These are phyloP conservation scores for Omphalotus olearius DNA, from an alignment of 1,284 basidiomycete genomes.

Conservation along the genomic window DNA sequence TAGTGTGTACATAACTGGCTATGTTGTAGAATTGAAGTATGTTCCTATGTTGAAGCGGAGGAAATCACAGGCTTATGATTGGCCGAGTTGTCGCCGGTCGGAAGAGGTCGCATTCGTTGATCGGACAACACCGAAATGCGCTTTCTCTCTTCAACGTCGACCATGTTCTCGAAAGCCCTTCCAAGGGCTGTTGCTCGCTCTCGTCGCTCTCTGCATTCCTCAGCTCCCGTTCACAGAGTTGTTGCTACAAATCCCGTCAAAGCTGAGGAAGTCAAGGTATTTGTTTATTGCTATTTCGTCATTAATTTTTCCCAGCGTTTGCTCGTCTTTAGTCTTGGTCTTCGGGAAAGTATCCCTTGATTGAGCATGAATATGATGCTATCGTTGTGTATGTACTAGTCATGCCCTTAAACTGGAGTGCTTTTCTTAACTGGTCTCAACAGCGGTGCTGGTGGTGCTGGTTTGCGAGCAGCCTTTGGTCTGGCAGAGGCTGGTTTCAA, in stretches of 20 bases:
- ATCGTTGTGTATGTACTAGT: slow-evolving; percentile 80
- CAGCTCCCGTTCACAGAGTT: slow-evolving; percentile 55
- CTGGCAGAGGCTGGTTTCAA: slow-evolving; percentile 98
- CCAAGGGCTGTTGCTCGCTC: slow-evolving; percentile 43
- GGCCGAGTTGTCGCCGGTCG: slow-evolving; percentile 13
- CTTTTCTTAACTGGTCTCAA: slow-evolving; percentile 13
- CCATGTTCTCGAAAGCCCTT: slow-evolving; percentile 40
- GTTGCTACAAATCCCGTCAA: slow-evolving; percentile 76
- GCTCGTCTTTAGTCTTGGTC: slow-evolving; percentile 56
- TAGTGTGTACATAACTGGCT: too few relatives aligned
- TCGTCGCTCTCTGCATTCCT: slow-evolving; percentile 58
- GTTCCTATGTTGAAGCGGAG: slow-evolving; percentile 8
- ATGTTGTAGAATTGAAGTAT: background rate
- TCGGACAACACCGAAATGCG: background rate
- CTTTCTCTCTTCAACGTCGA: slow-evolving; percentile 19
- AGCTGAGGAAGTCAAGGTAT: slow-evolving; percentile 79
- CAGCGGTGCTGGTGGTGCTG: slow-evolving; percentile 97
- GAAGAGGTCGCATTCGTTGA: background rate
- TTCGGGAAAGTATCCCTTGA: slow-evolving; percentile 88
- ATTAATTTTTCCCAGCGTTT: slow-evolving; percentile 13
- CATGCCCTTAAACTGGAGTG: background rate
- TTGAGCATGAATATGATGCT: slow-evolving; percentile 97
- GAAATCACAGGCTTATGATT: slow-evolving; percentile 43
- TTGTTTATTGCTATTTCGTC: slow-evolving; percentile 15
- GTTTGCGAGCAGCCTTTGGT: slow-evolving; percentile 97